phyloP scores from a whole-genome alignment of 1,284 basidiomycete species.

The Gastroboletus turbinatus region DNA sequence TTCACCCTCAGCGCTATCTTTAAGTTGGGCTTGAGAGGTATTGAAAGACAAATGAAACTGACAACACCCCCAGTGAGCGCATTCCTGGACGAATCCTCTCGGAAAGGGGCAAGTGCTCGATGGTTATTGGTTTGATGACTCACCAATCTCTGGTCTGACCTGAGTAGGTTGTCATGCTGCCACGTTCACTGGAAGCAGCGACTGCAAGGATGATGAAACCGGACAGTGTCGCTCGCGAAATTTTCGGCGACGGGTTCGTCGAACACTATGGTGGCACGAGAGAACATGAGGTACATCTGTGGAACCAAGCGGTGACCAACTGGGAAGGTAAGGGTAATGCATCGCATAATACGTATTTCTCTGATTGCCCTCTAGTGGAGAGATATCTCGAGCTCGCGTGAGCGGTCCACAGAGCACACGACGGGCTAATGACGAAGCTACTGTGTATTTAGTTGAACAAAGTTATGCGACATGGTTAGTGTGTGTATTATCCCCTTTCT shows the following conservation, averaged over 20 bases:
- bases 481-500: conserved; percentile 32
- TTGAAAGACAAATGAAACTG: conserved; percentile 72
- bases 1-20: conserved; percentile 87
- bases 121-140: not conserved
- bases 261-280: conserved; percentile 93
- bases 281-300: conserved; percentile 82
- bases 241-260: conserved; percentile 87
- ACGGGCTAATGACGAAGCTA: not conserved
- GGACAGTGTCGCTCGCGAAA: conserved; percentile 80
- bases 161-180: conserved; percentile 65
- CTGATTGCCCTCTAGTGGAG: conserved; percentile 56
- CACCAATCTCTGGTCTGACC: not conserved
- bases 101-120: conserved; percentile 35
- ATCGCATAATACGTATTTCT: not conserved
- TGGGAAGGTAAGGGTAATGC: conserved; percentile 77
- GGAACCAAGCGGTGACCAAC: conserved; percentile 88
- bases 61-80: conserved; percentile 72
- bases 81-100: conserved; percentile 28
- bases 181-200: conserved; percentile 77
- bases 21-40: conserved; percentile 83
- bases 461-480: not conserved
- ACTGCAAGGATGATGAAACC: conserved; percentile 77
- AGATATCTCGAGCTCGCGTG: conserved; percentile 82
- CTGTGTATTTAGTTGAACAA: not conserved
- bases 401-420: conserved; percentile 5